Evolutionary conservation across 208 protist species (phyloP), one percentile per base, ranked within the genome.

Genomic region (Leptomonas seymouri): DNA sequence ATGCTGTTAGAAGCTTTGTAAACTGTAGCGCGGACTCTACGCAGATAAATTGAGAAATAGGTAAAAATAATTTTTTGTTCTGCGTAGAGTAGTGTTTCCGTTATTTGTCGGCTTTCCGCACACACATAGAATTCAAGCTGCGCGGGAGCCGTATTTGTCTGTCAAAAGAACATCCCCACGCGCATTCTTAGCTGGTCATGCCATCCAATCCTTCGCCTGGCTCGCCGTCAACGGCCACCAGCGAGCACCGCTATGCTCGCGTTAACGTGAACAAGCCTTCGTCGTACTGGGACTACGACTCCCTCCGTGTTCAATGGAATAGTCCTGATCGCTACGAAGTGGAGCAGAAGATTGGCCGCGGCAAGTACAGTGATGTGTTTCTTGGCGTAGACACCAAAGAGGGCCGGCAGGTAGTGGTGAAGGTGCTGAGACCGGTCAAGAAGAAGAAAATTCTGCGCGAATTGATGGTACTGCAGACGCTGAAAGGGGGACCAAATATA

Each of bases 291-390:
- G 95, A 98, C 75, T 99, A 99, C 81, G 96, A 98, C 62, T 80
- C 82, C 27, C 71, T 91, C n/a, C 79, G 80, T 25, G 88, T 99
- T 28, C 80, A 95, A 58, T 99, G 97, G 97, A 98, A 87, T 51
- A 87, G 84, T 31, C 98, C 81, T 57, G 98, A 99, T 36, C 89
- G 98, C 44, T 99, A 99, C 83, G 94, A 99, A 81, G 93, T 99
- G 57, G 91, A 91, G 60, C 67, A 86, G 54, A 99, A 99, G 74
- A 93, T 99, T 73, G 98, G 98, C 34, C 84, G 95, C 21, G 97
- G 97, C 45, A 99, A 99, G 90, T 99, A 99, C 91, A 98, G 93
- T 64, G 99, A 99, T 76, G 99, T 99, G 25, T 99, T 99, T 88
- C 89, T 99, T 65, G 99, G 98, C 8, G 83, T 95, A n/a, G 94